A percentile compares a stretch with the other conserved stretches of the same genome.
These are phyloP conservation scores for Jaltomata sinuosa DNA, from an alignment of 257 asterid genomes.

Conservation along the genomic window DNA sequence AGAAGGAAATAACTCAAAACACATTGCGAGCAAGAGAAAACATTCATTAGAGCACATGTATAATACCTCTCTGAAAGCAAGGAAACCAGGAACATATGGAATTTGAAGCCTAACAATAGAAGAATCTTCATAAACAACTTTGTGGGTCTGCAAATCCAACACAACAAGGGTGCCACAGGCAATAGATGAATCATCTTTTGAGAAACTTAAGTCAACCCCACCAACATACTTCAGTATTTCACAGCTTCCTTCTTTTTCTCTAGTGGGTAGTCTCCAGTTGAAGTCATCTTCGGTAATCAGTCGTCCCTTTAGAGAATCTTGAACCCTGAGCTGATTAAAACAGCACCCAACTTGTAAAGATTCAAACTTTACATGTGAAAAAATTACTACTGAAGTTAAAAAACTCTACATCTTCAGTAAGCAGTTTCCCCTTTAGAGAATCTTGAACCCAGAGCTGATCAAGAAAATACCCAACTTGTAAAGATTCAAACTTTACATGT, in stretches of 20 bases:
- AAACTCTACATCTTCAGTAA: constrained; percentile 21
- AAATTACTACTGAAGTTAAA: neutral
- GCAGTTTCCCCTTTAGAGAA: constrained; percentile 40
- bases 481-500: neutral
- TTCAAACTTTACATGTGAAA: neutral
- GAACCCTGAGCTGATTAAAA: constrained; percentile 30
- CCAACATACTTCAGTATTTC: constrained; percentile 48
- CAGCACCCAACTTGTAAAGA: neutral
- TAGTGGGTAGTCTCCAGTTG: constrained; percentile 43
- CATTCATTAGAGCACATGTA: neutral
- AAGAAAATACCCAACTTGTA: neutral
- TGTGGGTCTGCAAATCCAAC: constrained; percentile 43
- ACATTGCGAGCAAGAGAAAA: neutral
- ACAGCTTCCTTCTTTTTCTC: constrained; percentile 13
- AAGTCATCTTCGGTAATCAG: constrained; percentile 46
- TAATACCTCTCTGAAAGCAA: constrained; percentile 87
- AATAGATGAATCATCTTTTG: constrained; percentile 54
- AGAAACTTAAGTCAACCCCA: constrained; percentile 89
- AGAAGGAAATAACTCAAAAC: neutral
- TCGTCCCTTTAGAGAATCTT: constrained; percentile 46
- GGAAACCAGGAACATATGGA: constrained; percentile 81
- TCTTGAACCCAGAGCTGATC: constrained; percentile 39
- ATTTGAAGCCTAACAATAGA: constrained; percentile 42
- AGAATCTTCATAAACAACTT: constrained; percentile 60
- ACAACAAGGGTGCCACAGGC: constrained; percentile 85